Base-by-base conservation (phyloP, 495 filamentous ascomycete genomes). In the Darksidea phi region DNA sequence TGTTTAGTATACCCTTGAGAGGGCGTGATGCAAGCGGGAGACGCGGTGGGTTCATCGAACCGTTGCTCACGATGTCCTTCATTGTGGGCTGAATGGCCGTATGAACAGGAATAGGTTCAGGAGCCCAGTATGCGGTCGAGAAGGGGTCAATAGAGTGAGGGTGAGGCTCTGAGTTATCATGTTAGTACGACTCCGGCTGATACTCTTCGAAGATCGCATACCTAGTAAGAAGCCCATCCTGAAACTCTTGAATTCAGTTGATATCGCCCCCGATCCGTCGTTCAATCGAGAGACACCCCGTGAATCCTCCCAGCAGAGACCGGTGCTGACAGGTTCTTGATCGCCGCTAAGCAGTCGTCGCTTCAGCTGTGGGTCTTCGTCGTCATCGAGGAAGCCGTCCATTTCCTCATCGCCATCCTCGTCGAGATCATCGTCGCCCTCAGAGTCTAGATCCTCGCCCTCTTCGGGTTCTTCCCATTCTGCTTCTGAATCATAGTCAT, bases 401-500 rank as follows among this genome's bases (percentile, higher is more conserved):
- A 89, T 81, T 43, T 87, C 87, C 46, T 87, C 85, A 4, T 82
- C 82, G 21, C 77, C 81, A 4, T 84, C 86, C 0, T 72, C 64
- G 20, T 82, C 83, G 45, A 86, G 82, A 23, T 90, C 88, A 6
- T 96, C 93, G 43, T 95, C 91, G 20, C 88, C 88, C 54, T 92
- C 87, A 0, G 85, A 88, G 56, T 84, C 83, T 5, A 89, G 72
- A 43, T 91, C 86, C 66, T 91, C 89, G 49, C 86, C 90, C 68
- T 94, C 90, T 51, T 88, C 88, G 1, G 84, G 83, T 66, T 87
- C 85, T 63, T 90, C 87, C 90, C 94, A 98, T 74, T 97, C 95
- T 0, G 88, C 92, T 71, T 99, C 94, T 0, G 92, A 97, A 68
- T 97, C 94, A 67, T 97, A 96, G 61, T 94, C 91, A 71, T 99